Evolutionary conservation across 352 stramenopile species (phyloP).

Genomic region (Globisporangium nodosum): DNA sequence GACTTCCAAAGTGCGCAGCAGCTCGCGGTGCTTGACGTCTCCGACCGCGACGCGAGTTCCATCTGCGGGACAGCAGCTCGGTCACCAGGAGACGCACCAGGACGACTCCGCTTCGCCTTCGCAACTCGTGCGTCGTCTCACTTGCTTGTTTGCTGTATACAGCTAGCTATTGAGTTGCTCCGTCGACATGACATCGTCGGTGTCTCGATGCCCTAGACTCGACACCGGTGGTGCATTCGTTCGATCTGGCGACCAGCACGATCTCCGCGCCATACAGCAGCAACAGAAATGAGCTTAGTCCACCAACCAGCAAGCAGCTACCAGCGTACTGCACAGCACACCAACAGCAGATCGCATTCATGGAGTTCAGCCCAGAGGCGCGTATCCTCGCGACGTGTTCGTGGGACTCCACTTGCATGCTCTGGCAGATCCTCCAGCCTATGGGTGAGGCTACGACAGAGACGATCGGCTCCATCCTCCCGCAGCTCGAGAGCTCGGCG

Average conservation of each 20-base stretch:
- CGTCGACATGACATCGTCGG: neutral
- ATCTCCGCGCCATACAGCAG: conserved; percentile 1
- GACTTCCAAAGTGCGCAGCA: conserved; percentile 28
- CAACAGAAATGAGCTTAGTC: neutral
- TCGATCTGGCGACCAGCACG: conserved; percentile 1
- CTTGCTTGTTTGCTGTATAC: conserved; percentile 4
- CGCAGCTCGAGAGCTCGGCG: neutral
- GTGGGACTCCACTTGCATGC: conserved; percentile 57
- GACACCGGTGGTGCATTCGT: conserved; percentile 5
- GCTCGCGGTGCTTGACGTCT: conserved; percentile 26
- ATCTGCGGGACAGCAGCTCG: conserved; percentile 25
- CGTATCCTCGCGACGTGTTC: conserved; percentile 38
- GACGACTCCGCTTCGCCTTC: conserved; percentile 25
- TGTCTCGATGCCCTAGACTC: neutral
- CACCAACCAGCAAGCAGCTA: no score
- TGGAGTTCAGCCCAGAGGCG: conserved; percentile 33
- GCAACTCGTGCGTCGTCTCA: conserved; percentile 35
- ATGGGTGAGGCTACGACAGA: neutral
- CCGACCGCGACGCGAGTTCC: conserved; percentile 11
- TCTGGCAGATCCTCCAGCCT: conserved; percentile 27
- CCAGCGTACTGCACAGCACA: conserved; percentile 18
- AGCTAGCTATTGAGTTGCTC: neutral
- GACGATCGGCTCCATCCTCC: neutral
- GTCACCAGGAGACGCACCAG: neutral
- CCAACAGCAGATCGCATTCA: conserved; percentile 47